These are phyloP conservation scores for Myriosclerotinia duriaeana DNA, from an alignment of 2,329 filamentous ascomycete species.

Conservation along the genomic window DNA sequence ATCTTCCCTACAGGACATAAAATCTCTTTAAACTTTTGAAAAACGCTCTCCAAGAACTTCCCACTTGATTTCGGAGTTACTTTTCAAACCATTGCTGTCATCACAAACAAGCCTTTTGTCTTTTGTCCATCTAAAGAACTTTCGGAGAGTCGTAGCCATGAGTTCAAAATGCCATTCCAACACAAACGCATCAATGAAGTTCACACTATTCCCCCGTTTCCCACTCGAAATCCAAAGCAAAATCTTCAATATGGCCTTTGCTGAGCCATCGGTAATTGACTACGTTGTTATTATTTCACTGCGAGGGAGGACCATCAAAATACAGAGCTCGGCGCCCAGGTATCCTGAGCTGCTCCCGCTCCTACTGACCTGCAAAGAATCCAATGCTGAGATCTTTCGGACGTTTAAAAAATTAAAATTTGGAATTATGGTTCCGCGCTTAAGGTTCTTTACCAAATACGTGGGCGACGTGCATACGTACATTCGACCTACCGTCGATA, in stretches of 20 bases:
- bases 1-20: neutral
- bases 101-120: neutral
- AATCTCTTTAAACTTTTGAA: neutral
- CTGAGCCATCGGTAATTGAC: neutral
- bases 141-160: neutral
- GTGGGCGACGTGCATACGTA: neutral
- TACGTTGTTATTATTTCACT: rapidly evolving
- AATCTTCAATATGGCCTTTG: neutral
- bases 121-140: neutral
- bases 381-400: neutral
- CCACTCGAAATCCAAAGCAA: neutral
- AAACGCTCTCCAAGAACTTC: too few relatives aligned
- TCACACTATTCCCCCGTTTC: neutral
- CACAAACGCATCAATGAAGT: neutral
- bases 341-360: neutral
- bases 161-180: too few relatives aligned
- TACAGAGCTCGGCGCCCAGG: too few relatives aligned
- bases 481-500: neutral
- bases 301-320: neutral
- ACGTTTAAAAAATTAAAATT: neutral
- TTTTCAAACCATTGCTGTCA: neutral
- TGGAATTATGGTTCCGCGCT: neutral
- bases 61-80: neutral
- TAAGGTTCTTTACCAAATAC: too few relatives aligned
- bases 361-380: neutral